A percentile compares a stretch with the other conserved stretches of the same genome.
These are phyloP conservation scores for Eucalyptus tenuipes DNA, from an alignment of 345 rosid genomes.

Conservation along the genomic window DNA sequence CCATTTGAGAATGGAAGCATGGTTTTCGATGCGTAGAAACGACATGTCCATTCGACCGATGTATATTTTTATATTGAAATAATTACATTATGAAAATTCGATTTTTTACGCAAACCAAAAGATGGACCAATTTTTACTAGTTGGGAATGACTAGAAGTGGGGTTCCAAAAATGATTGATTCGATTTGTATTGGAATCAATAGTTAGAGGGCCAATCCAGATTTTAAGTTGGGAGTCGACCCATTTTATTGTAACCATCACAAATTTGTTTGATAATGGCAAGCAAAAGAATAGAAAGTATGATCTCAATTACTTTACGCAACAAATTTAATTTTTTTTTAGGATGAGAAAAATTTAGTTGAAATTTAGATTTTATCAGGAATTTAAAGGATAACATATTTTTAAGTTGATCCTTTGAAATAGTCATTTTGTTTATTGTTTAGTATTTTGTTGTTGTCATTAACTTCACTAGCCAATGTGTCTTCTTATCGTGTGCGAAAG, in stretches of 20 bases:
- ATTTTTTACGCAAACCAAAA: background rate
- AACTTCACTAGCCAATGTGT: background rate
- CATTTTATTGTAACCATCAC: background rate
- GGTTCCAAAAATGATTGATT: background rate
- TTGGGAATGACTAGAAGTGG: background rate
- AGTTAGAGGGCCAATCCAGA: background rate
- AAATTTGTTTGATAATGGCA: background rate
- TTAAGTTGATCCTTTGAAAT: background rate
- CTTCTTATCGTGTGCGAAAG: background rate
- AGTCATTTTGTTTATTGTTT: background rate
- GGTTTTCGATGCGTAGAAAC: background rate
- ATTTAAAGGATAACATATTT: background rate
- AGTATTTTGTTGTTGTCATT: background rate
- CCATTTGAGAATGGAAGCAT: background rate
- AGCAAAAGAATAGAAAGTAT: background rate
- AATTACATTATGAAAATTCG: background rate
- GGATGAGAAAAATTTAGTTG: background rate
- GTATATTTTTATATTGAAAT: background rate
- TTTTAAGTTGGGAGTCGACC: background rate
- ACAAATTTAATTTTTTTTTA: background rate
- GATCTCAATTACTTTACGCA: background rate
- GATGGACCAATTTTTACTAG: rapidly evolving
- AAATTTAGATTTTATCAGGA: background rate
- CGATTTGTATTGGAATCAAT: background rate
- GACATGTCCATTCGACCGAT: background rate